phyloP scores from a whole-genome alignment of 1,284 basidiomycete species.

The Tremellales sp. region DNA sequence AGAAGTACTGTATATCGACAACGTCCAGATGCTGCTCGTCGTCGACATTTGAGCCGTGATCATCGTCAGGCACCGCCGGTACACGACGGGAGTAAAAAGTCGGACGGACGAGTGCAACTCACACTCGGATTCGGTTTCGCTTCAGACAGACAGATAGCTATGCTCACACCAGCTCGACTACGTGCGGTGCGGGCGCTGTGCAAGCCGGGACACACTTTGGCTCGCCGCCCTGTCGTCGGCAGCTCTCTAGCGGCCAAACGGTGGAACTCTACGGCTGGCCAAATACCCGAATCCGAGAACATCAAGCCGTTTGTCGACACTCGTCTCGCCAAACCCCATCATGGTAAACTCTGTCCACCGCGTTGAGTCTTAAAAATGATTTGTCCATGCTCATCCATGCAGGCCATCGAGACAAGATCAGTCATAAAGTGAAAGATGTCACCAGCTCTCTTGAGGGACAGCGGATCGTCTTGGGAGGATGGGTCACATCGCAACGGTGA shows the following conservation, averaged over 20 bases:
- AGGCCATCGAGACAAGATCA: slow-evolving; percentile 40
- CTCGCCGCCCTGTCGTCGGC: no score
- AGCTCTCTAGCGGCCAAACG: neutral
- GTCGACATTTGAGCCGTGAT: neutral
- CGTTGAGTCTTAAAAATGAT: no score
- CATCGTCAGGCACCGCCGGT: neutral
- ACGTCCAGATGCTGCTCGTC: neutral
- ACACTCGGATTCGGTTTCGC: neutral
- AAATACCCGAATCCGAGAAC: neutral
- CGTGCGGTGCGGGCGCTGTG: neutral
- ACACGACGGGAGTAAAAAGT: neutral
- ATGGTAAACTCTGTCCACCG: slow-evolving; percentile 17
- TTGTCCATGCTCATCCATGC: neutral
- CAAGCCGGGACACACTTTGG: neutral
- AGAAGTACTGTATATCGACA: no score
- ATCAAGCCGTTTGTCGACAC: slow-evolving; percentile 11
- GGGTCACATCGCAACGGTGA: slow-evolving; percentile 49
- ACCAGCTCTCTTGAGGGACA: slow-evolving; percentile 55
- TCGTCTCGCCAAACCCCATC: slow-evolving; percentile 17
- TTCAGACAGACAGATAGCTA: neutral
- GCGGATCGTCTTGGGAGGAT: slow-evolving; percentile 67
- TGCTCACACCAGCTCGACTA: neutral
- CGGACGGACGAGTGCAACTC: neutral
- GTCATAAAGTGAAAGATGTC: slow-evolving; percentile 66
- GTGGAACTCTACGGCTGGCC: neutral